Evolutionary conservation across 2,329 filamentous ascomycete species (phyloP), one percentile per base, ranked within the genome.

Genomic region (Rhytidhysteron rufulum): DNA sequence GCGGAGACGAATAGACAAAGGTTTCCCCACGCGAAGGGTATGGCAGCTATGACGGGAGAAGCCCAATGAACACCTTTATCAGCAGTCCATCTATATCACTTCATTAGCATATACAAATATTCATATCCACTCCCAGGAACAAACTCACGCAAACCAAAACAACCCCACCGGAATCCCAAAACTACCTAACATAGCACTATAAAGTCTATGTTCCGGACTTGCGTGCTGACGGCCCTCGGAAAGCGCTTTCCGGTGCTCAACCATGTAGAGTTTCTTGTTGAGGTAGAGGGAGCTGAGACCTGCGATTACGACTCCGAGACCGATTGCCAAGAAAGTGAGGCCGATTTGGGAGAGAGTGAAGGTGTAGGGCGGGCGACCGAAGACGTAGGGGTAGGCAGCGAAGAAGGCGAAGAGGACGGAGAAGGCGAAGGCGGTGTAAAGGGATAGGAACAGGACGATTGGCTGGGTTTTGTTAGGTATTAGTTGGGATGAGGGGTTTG

Each of bases 41-140:
- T 63, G 6, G 78, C 74, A 4, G 76, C 73, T 0, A 74, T 57
- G 0, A 73, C 68, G 0, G 76, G 71, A 17, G 70, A 70, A 0
- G 69, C 72, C 75, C 77, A 81, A 3, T 70, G 68, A 2, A 74
- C 54, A 5, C 63, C 65, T 1, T 48, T 42, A 4, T 66, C 58
- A 1, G 75, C 72, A 1, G 74, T 72, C 79, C 79, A 83, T 1
- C 71, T 77, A 47, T 80, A 80, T 77, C 79, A 80, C 51, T n/a
- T n/a, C n/a, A 82, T 81, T 8, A 83, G 54, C 0, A 71, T 72
- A 1, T 76, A 36, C 1, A 77, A 75, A 5, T 80, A 56, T 0
- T 73, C 72, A 10, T 78, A 31, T 42, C 75, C 75, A 1, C 77
- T 79, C 27, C 27, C 5, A 16, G 16, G 13, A 4, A n/a, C 27